Percentiles rank a stretch among this genome's conserved stretches.
Evolutionary conservation across 805 yeast genomes (phyloP).

Genomic region (Saccharomycopsis malanga): DNA sequence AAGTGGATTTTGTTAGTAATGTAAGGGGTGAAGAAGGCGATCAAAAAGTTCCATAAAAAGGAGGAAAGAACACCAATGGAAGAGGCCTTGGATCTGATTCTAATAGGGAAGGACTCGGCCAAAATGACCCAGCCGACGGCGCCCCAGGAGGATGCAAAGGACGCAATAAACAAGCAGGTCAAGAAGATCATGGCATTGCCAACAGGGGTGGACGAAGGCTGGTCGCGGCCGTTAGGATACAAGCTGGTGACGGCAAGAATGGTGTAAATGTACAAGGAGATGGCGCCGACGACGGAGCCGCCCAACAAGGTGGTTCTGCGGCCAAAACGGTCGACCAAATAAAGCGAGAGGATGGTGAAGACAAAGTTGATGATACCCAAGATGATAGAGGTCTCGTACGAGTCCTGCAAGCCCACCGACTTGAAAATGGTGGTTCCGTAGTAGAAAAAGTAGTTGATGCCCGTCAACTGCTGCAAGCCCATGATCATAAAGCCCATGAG

Average conservation of each 20-base stretch:
- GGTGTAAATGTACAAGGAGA: constrained; percentile 34
- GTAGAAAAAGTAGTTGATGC: constrained; percentile 60
- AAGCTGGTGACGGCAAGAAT: constrained; percentile 42
- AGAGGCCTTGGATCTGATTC: constrained; percentile 49
- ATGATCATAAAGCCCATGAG: constrained; percentile 48
- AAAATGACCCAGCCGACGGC: constrained; percentile 62
- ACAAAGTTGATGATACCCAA: constrained; percentile 51
- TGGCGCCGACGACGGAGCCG: constrained; percentile 35
- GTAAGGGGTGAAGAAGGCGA: constrained; percentile 64
- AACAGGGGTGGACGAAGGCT: constrained; percentile 41
- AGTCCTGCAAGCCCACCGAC: constrained; percentile 49
- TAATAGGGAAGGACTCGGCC: constrained; percentile 61
- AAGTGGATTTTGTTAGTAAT: constrained; percentile 37
- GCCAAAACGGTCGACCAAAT: constrained; percentile 47
- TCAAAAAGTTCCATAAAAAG: constrained; percentile 54
- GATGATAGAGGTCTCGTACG: constrained; percentile 54
- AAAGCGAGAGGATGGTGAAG: constrained; percentile 47
- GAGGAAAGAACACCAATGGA: constrained; percentile 60
- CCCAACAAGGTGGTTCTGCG: constrained; percentile 41
- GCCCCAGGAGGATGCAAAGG: constrained; percentile 73
- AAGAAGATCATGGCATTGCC: constrained; percentile 59
- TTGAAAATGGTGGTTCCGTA: constrained; percentile 58
- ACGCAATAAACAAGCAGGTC: constrained; percentile 57
- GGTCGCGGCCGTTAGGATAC: constrained; percentile 28
- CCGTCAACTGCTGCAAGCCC: constrained; percentile 61